These are phyloP conservation scores for Kondoa subrosea DNA, from an alignment of 768 basidiomycete genomes.

Conservation along the genomic window DNA sequence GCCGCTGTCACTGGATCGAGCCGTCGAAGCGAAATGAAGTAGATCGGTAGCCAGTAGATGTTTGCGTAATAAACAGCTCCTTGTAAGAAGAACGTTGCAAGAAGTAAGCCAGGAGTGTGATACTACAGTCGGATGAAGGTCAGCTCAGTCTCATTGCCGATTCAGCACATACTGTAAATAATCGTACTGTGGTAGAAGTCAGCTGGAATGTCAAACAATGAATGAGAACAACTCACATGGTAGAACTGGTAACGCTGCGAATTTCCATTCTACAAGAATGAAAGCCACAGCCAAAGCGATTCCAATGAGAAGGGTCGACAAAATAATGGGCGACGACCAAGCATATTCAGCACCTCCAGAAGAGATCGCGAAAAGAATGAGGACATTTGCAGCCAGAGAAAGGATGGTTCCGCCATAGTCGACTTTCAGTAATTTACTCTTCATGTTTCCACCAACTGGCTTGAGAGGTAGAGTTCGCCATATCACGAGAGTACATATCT, in stretches of 20 bases:
- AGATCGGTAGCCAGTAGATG: conserved; percentile 10
- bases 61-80: conserved; percentile 11
- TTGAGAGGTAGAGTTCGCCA: conserved; percentile 6
- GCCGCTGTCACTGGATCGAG: neutral
- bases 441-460: neutral
- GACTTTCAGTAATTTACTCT: conserved; percentile 10
- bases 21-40: conserved; percentile 2
- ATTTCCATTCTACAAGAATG: conserved; percentile 13
- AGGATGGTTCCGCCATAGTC: conserved; percentile 13
- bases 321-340: conserved; percentile 11
- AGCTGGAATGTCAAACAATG: neutral
- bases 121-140: conserved; percentile 9
- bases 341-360: conserved; percentile 13
- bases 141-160: no score
- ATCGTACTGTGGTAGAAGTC: neutral
- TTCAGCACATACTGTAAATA: neutral
- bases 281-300: conserved; percentile 5
- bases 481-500: neutral
- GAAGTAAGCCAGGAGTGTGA: conserved; percentile 4
- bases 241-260: conserved; percentile 14
- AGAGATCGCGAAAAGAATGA: conserved; percentile 15
- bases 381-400: conserved; percentile 11
- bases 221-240: neutral
- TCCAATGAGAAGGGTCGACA: conserved; percentile 4
- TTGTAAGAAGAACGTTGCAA: conserved; percentile 2